These are phyloP conservation scores for Phialemonium atrogriseum DNA, from an alignment of 2,329 filamentous ascomycete species.

Conservation along the genomic window DNA sequence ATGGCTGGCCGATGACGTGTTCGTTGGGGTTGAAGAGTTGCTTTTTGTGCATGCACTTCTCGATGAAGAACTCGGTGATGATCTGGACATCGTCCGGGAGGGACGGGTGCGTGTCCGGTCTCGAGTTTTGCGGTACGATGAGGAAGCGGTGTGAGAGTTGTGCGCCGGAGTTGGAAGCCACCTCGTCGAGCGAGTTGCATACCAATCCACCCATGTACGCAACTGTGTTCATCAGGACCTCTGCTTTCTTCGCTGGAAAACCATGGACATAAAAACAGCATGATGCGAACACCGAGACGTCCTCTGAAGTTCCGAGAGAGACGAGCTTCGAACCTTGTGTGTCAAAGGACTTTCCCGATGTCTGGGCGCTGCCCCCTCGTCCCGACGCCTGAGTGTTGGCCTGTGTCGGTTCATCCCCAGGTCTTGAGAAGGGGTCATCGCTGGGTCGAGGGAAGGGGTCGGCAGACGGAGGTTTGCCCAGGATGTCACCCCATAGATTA, in stretches of 20 bases:
- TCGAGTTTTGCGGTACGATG: conserved; percentile 45
- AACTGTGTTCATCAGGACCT: conserved; percentile 39
- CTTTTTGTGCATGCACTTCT: conserved; percentile 76
- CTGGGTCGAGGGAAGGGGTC: conserved; percentile 15
- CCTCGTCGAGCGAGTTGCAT: conserved; percentile 32
- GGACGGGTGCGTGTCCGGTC: conserved; percentile 33
- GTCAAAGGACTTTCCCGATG: conserved; percentile 9
- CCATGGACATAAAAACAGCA: conserved; percentile 54
- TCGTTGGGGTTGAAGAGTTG: conserved; percentile 58
- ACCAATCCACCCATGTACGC: conserved; percentile 38
- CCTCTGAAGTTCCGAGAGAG: conserved; percentile 16
- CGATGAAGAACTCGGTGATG: conserved; percentile 90
- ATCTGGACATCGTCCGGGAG: conserved; percentile 33
- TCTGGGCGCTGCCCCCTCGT: not conserved
- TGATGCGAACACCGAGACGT: conserved; percentile 40
- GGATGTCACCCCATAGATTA: conserved; percentile 85
- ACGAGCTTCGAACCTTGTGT: conserved; percentile 14
- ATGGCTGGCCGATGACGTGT: conserved; percentile 70
- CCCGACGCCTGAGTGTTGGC: not conserved
- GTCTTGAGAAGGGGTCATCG: not conserved
- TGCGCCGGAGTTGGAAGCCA: conserved; percentile 20
- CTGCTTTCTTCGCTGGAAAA: conserved; percentile 44
- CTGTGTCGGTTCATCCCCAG: conserved; percentile 4
- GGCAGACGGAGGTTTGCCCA: conserved; percentile 37
- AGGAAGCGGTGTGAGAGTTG: conserved; percentile 35